Base-by-base conservation (phyloP, 352 stramenopile genomes). In the Peronospora belbahrii region DNA sequence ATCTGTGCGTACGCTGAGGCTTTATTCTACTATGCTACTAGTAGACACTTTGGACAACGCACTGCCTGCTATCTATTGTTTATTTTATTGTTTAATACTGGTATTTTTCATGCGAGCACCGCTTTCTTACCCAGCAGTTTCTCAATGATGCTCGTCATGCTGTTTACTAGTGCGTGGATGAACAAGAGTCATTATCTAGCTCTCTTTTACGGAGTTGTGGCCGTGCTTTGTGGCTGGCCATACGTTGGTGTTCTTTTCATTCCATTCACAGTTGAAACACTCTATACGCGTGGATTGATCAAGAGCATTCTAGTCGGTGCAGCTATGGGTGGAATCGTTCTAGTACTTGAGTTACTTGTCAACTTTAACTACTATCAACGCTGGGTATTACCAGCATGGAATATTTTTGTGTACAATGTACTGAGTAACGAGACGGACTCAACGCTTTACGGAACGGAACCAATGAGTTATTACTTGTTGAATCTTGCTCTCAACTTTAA, bases 401-500 rank as follows among this genome's bases (percentile, higher is more conserved):
- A 98, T 59, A 97, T 98, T 42, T 73, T 98, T 13, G 50, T 81
- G 3, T 99, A 99, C 72, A 99, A 99, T 65, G 87, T 95, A 33
- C 59, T 95, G 31, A 88, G 74, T 31, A 59, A 42, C 45, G 74
- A 89, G 51, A 90, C 71, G n/a, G 95, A 97, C 55, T 97, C 97
- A 66, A 95, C 97, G 45, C 75, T 99, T 6, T 99, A 99, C 61
- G 96, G 95, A 35, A 84, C 95, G 4, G 95, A 98, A 57, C 92
- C 93, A 13, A 65, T 77, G 47, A 91, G 70, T 38, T 99, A 92
- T 53, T 99, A 99, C 70, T 33, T 96, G 23, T 80, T 95, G 52
- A 99, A 99, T 61, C 59, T 98, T 10, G 56, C 83, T 20, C 67
- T 99, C 25, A 99, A 99, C 69, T 93, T 97, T 44, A 98, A 97